A percentile compares a stretch with the other conserved stretches of the same genome.
Conservation (phyloP, 768 basidiomycete genomes). For the Postia placenta region DNA sequence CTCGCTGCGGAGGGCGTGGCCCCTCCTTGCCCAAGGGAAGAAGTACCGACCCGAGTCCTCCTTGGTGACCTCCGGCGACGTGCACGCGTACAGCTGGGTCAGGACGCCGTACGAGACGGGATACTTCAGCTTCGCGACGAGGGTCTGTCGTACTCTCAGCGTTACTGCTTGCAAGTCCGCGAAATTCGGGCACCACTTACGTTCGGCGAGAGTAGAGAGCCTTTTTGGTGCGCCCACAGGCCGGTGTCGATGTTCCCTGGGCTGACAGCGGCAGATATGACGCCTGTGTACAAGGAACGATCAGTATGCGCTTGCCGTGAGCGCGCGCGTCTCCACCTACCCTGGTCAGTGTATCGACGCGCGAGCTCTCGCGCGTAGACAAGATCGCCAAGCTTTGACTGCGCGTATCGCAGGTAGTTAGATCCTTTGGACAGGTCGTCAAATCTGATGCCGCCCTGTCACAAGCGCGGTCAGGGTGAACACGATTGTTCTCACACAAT, state of each 20-base stretch:
- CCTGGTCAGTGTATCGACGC: neutral
- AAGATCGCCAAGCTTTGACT: neutral
- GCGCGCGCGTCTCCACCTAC: neutral
- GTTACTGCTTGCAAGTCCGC: neutral
- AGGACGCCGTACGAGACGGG: slow-evolving; percentile 28
- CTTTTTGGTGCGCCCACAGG: neutral
- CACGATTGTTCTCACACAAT: neutral
- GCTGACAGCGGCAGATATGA: neutral
- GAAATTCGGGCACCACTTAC: slow-evolving; percentile 1
- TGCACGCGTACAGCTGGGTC: slow-evolving; percentile 38
- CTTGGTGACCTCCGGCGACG: slow-evolving; percentile 22
- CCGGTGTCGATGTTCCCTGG: neutral
- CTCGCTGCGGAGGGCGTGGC: neutral
- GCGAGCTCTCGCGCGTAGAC: neutral
- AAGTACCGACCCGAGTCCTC: neutral
- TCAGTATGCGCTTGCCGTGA: too few relatives aligned
- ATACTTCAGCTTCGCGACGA: slow-evolving; percentile 9
- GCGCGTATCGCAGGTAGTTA: neutral
- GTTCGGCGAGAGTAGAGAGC: neutral
- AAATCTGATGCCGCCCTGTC: neutral
- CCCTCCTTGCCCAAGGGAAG: neutral
- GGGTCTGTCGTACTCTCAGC: neutral
- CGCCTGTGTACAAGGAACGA: neutral
- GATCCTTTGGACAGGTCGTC: neutral
- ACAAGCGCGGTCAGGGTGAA: neutral